These are phyloP conservation scores for Fusarium illudens DNA, from an alignment of 2,329 filamentous ascomycete genomes.

Conservation along the genomic window DNA sequence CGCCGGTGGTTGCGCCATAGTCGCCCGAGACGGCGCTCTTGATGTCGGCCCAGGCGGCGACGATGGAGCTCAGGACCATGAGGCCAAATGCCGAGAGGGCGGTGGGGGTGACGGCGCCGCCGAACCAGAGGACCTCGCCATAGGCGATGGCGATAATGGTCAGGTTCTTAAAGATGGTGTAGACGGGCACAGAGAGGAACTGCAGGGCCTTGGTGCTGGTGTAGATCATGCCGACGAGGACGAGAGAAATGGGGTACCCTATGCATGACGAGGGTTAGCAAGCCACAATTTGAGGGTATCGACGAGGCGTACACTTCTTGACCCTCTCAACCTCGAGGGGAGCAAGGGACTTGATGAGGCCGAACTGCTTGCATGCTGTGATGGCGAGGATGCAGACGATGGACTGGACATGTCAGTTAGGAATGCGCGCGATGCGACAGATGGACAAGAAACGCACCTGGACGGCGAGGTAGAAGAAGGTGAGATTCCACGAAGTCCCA, in stretches of 20 bases:
- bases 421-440: conserved; percentile 6
- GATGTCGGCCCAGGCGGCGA: conserved; percentile 98
- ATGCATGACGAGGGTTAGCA: conserved; percentile 6
- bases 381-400: conserved; percentile 89
- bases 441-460: conserved; percentile 71
- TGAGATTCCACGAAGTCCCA: conserved; percentile 89
- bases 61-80: conserved; percentile 94
- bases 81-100: conserved; percentile 92
- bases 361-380: conserved; percentile 79
- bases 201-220: conserved; percentile 95
- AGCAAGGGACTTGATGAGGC: conserved; percentile 83
- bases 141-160: conserved; percentile 99
- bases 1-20: conserved; percentile 46
- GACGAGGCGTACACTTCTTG: conserved; percentile 77
- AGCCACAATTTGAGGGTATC: background rate
- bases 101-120: conserved; percentile 86
- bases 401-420: conserved; percentile 63
- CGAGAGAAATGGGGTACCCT: conserved; percentile 97
- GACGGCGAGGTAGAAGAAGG: conserved; percentile 91
- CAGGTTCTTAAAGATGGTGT: conserved; percentile 99
- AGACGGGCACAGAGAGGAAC: conserved; percentile 96
- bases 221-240: conserved; percentile 99
- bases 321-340: conserved; percentile 88
- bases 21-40: conserved; percentile 79
- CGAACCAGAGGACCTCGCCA: conserved; percentile 98